Percentiles rank a stretch among this genome's conserved stretches.
Evolutionary conservation across 1,284 basidiomycete genomes (phyloP).

Genomic region (Leccinum solheimii): DNA sequence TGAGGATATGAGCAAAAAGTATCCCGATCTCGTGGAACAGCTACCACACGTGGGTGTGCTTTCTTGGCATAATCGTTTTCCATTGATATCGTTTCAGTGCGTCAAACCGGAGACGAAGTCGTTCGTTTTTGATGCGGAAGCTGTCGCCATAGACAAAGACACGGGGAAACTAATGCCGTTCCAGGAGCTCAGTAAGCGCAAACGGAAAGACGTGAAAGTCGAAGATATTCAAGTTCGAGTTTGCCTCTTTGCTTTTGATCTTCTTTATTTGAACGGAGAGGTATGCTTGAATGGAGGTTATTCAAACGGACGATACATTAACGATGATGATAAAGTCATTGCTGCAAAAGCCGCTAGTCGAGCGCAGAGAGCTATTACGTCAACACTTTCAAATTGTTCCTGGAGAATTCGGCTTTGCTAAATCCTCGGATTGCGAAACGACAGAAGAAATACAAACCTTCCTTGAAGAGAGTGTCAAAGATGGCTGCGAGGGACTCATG

Average conservation of each 20-base stretch:
- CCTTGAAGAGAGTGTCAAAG: conserved; percentile 94
- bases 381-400: conserved; percentile 83
- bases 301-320: not conserved
- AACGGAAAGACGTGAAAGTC: conserved; percentile 96
- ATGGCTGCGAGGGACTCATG: conserved; percentile 99
- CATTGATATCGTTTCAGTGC: conserved; percentile 52
- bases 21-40: conserved; percentile 95
- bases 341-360: conserved; percentile 63
- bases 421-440: conserved; percentile 84
- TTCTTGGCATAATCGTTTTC: not conserved
- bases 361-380: conserved; percentile 76
- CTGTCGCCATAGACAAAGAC: conserved; percentile 90
- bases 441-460: conserved; percentile 95
- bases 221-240: conserved; percentile 97
- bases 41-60: conserved; percentile 69
- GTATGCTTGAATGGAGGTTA: conserved; percentile 43
- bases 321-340: conserved; percentile 49
- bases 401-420: conserved; percentile 93
- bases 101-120: conserved; percentile 81
- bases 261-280: conserved; percentile 93
- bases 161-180: conserved; percentile 90
- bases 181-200: conserved; percentile 93
- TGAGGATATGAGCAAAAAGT: conserved; percentile 99
- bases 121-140: conserved; percentile 95
- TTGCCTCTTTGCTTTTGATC: conserved; percentile 93